Conservation (phyloP, 2,329 filamentous ascomycete genomes). For the Chaetomium sp. region DNA sequence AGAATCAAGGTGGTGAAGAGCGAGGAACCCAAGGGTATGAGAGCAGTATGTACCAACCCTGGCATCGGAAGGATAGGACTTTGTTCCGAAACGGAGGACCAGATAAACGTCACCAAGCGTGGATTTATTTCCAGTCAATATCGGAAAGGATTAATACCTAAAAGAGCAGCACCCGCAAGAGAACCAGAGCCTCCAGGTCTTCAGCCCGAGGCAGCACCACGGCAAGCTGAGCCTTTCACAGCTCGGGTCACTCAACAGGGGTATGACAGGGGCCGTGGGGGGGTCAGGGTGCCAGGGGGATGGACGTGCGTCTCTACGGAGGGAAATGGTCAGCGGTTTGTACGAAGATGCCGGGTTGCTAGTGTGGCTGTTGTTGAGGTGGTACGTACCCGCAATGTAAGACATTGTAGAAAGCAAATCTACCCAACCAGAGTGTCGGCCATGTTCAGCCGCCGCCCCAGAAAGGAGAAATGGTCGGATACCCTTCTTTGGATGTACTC, state of each 20-base stretch:
- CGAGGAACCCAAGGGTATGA: too few relatives aligned
- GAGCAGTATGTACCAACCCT: too few relatives aligned
- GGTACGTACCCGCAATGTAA: slow-evolving; percentile 20
- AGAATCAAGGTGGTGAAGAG: too few relatives aligned
- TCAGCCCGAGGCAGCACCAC: slow-evolving; percentile 13
- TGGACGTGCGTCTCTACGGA: slow-evolving; percentile 5
- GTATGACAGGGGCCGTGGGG: slow-evolving; percentile 8
- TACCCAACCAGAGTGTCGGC: slow-evolving; percentile 22
- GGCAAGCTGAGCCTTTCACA: slow-evolving; percentile 18
- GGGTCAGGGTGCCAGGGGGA: slow-evolving; percentile 16
- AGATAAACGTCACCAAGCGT: slow-evolving; percentile 5
- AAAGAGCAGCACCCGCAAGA: too few relatives aligned
- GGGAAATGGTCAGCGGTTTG: slow-evolving; percentile 5
- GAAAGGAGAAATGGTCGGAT: slow-evolving; percentile 6
- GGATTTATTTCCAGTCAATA: slow-evolving; percentile 22
- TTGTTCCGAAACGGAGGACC: too few relatives aligned
- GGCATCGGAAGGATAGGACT: too few relatives aligned
- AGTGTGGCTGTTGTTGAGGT: slow-evolving; percentile 2
- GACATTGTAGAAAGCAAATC: slow-evolving; percentile 21
- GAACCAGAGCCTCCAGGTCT: slow-evolving; percentile 1
- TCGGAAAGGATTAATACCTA: slow-evolving; percentile 11
- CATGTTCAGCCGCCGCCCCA: slow-evolving; percentile 24
- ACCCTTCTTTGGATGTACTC: neutral
- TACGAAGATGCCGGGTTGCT: slow-evolving; percentile 1
- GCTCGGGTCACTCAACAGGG: slow-evolving; percentile 9